A percentile compares a stretch with the other conserved stretches of the same genome.
These are phyloP conservation scores for Eremochloa ophiuroides DNA, from an alignment of 176 grass and related monocot genomes.

Conservation along the genomic window DNA sequence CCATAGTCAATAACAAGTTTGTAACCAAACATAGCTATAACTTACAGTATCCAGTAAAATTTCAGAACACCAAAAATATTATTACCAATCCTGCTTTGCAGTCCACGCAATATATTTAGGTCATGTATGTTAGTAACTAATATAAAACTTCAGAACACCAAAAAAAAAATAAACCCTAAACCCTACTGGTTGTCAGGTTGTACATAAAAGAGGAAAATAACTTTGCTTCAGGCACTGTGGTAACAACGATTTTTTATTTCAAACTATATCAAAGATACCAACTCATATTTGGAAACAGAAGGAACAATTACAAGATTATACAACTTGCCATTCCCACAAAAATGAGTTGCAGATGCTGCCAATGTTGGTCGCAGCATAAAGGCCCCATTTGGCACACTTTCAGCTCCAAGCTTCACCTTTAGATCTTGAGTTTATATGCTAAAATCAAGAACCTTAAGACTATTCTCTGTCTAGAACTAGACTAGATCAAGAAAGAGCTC, in stretches of 20 bases:
- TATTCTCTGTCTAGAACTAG: neutral
- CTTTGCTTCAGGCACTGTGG: neutral
- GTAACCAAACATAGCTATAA: neutral
- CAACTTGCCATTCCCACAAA: neutral
- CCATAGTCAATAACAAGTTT: neutral
- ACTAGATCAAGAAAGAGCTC: too few relatives aligned
- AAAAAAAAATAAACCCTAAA: too few relatives aligned
- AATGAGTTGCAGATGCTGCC: neutral
- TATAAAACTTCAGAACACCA: too few relatives aligned
- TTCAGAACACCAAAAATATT: neutral
- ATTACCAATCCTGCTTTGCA: neutral
- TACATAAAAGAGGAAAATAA: neutral
- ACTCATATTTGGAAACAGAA: neutral
- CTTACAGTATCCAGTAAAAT: neutral
- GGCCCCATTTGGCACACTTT: neutral
- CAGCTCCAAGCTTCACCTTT: neutral
- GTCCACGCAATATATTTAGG: neutral
- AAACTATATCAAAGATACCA: neutral
- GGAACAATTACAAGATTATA: neutral
- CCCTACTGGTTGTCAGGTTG: too few relatives aligned
- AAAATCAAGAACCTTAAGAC: too few relatives aligned
- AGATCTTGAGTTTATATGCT: neutral
- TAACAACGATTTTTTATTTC: neutral
- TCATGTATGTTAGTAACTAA: neutral
- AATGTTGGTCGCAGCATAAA: neutral